These are phyloP conservation scores for Craterostigma plantagineum DNA, from an alignment of 257 asterid genomes.

Conservation along the genomic window DNA sequence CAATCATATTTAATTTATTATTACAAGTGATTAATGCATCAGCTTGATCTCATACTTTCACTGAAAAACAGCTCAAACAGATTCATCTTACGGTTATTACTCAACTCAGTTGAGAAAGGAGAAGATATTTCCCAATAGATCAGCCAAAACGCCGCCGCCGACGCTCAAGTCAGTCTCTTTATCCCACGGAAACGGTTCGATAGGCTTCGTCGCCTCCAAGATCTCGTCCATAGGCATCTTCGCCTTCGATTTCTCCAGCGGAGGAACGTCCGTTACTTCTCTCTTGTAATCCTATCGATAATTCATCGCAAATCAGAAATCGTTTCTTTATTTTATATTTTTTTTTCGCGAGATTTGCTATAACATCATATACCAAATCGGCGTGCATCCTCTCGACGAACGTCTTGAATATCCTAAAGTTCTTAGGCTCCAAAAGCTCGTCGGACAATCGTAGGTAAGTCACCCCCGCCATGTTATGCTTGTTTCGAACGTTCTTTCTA, in stretches of 20 bases:
- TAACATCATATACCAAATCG: conserved; percentile 49
- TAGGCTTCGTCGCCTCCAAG: conserved; percentile 43
- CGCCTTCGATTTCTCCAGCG: conserved; percentile 28
- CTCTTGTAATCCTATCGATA: conserved; percentile 24
- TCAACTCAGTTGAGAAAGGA: conserved; percentile 8
- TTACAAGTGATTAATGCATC: no score
- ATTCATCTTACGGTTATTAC: neutral
- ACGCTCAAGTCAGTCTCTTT: conserved; percentile 35
- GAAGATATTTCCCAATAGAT: conserved; percentile 14
- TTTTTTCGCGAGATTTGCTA: neutral
- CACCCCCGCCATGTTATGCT: conserved; percentile 33
- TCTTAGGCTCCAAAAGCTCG: conserved; percentile 17
- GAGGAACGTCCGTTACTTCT: conserved; percentile 19
- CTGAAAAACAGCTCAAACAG: no score
- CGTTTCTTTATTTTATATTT: neutral
- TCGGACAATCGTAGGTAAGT: conserved; percentile 53
- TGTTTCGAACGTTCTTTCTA: conserved; percentile 23
- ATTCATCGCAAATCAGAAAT: no score
- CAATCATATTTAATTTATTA: no score
- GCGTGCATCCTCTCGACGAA: conserved; percentile 77
- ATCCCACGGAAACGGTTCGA: conserved; percentile 42
- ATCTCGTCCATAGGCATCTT: conserved; percentile 36
- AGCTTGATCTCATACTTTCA: no score
- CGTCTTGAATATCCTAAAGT: conserved; percentile 27
- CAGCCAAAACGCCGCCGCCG: conserved; percentile 23